These are phyloP conservation scores for Cenchrus americanus DNA, from an alignment of 176 grass and related monocot species.

Conservation along the genomic window DNA sequence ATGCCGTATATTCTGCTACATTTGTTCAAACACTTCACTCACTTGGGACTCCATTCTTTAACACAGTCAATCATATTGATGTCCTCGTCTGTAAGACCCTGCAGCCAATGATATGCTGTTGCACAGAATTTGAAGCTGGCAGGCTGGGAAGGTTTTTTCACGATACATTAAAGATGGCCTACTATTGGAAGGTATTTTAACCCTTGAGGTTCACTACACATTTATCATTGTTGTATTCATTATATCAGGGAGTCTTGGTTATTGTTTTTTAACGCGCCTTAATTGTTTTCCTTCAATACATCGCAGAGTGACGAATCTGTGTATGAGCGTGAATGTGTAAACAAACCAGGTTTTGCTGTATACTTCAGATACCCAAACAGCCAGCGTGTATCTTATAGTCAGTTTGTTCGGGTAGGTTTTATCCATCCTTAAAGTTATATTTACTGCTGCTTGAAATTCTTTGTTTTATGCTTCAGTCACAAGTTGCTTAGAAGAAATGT, in stretches of 20 bases:
- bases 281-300: conserved; percentile 38
- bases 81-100: conserved; percentile 92
- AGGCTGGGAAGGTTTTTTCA: conserved; percentile 94
- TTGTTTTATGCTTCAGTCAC: conserved; percentile 2
- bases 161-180: conserved; percentile 96
- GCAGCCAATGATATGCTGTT: conserved; percentile 98
- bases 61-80: conserved; percentile 94
- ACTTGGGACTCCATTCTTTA: conserved; percentile 89
- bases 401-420: conserved; percentile 80
- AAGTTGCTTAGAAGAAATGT: background rate
- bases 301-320: conserved; percentile 90
- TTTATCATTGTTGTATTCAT: conserved; percentile 25
- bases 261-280: conserved; percentile 34
- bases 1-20: conserved; percentile 94
- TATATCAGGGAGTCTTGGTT: background rate
- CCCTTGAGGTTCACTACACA: conserved; percentile 1
- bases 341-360: conserved; percentile 91
- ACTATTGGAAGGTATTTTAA: conserved; percentile 93
- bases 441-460: conserved; percentile 16
- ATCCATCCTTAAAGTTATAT: conserved; percentile 45
- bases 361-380: conserved; percentile 89
- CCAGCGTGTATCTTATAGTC: conserved; percentile 79
- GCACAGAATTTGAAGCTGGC: conserved; percentile 95
- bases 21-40: conserved; percentile 92
- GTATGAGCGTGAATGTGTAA: conserved; percentile 98